phyloP scores from a whole-genome alignment of 2,329 filamentous ascomycete species.

The Nigrospora osmanthi region DNA sequence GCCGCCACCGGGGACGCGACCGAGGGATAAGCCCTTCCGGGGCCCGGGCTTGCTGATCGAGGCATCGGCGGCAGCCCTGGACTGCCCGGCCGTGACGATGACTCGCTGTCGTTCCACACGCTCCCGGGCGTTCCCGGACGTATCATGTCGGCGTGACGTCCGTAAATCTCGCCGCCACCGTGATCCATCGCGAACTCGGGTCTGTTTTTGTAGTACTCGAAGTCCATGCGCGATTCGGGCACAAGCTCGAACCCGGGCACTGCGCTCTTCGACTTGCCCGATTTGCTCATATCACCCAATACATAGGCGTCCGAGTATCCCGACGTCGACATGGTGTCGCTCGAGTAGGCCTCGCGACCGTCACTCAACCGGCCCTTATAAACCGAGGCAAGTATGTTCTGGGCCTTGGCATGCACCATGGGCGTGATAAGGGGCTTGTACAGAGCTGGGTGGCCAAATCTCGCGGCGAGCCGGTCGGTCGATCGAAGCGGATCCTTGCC shows the following conservation, averaged over 20 bases:
- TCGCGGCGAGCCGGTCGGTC: slow-evolving; percentile 59
- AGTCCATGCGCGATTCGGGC: slow-evolving; percentile 77
- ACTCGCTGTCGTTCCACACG: slow-evolving; percentile 33
- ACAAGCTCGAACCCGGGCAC: slow-evolving; percentile 84
- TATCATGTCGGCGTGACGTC: slow-evolving; percentile 48
- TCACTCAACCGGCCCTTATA: slow-evolving; percentile 75
- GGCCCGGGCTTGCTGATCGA: slow-evolving; percentile 16
- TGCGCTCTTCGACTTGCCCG: slow-evolving; percentile 33
- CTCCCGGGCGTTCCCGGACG: slow-evolving; percentile 56
- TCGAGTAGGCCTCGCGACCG: slow-evolving; percentile 49
- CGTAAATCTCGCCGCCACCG: slow-evolving; percentile 67
- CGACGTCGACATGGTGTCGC: slow-evolving; percentile 50
- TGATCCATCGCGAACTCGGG: slow-evolving; percentile 82
- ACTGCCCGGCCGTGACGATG: slow-evolving; percentile 41
- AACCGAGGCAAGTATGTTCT: slow-evolving; percentile 76
- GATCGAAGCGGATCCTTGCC: slow-evolving; percentile 46
- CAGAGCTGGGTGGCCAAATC: slow-evolving; percentile 86
- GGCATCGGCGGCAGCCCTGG: slow-evolving; percentile 27
- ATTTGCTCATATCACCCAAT: slow-evolving; percentile 68
- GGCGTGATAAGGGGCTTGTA: slow-evolving; percentile 86
- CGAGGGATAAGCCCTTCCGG: slow-evolving; percentile 14
- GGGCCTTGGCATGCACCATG: slow-evolving; percentile 89
- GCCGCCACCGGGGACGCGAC: slow-evolving; percentile 12
- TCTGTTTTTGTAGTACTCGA: slow-evolving; percentile 84
- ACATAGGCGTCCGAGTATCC: slow-evolving; percentile 78